These are phyloP conservation scores for Paraglomus occultum DNA, from an alignment of 192 early-diverging fungal species.

Conservation along the genomic window DNA sequence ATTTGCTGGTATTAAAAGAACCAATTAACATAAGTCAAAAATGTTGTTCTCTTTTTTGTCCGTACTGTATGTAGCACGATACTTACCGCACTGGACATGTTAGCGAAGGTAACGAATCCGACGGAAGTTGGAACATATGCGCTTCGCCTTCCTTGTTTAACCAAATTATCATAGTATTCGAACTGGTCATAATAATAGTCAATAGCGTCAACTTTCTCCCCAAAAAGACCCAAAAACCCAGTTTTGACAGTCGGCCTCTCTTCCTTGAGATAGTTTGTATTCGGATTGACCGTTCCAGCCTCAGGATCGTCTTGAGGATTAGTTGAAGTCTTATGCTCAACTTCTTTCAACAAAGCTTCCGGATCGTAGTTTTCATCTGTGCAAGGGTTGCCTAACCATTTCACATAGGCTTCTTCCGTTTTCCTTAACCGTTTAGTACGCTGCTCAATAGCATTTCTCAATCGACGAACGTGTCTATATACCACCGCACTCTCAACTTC, in stretches of 20 bases:
- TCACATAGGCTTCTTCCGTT: conserved; percentile 55
- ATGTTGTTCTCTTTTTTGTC: not conserved
- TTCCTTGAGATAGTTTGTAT: conserved; percentile 1
- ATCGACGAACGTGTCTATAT: conserved; percentile 50
- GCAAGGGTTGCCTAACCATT: conserved; percentile 72
- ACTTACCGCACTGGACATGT: conserved; percentile 65
- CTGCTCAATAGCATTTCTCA: conserved; percentile 55
- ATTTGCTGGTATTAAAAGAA: conserved; percentile 45
- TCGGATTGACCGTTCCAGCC: conserved; percentile 3
- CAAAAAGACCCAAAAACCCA: conserved; percentile 46
- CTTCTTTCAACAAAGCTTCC: conserved; percentile 38
- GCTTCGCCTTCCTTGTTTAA: conserved; percentile 48
- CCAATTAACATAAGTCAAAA: not conserved
- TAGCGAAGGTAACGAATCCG: conserved; percentile 79
- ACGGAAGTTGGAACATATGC: conserved; percentile 50
- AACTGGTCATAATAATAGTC: conserved; percentile 58
- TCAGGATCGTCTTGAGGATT: conserved; percentile 15
- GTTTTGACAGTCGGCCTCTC: conserved; percentile 43
- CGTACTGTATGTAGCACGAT: not conserved
- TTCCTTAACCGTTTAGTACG: conserved; percentile 51
- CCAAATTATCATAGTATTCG: conserved; percentile 51
- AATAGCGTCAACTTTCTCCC: conserved; percentile 67
- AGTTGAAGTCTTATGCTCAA: conserved; percentile 29
- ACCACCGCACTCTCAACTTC: conserved; percentile 65
- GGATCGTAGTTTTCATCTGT: conserved; percentile 61